Evolutionary conservation across 2,329 filamentous ascomycete genomes (phyloP).

Genomic region (Penicillium sp.): DNA sequence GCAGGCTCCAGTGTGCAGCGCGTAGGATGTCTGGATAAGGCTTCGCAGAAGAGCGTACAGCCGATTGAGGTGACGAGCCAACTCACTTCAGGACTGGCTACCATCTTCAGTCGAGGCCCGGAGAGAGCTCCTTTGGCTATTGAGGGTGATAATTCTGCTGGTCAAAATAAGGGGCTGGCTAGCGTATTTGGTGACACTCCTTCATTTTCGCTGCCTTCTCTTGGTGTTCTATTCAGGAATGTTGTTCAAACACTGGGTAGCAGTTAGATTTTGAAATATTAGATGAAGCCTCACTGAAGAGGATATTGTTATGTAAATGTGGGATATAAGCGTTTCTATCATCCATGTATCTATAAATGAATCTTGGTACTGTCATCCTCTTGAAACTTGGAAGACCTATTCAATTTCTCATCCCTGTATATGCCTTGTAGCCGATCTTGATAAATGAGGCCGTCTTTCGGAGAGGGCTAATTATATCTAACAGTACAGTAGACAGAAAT

Average conservation of each 20-base stretch:
- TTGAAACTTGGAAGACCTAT: neutral
- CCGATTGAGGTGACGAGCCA: conserved; percentile 24
- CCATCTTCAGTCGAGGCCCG: conserved; percentile 32
- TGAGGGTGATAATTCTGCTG: conserved; percentile 18
- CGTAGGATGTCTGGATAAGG: conserved; percentile 29
- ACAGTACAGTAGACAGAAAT: neutral
- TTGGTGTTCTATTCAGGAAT: conserved; percentile 39
- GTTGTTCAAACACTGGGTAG: conserved; percentile 37
- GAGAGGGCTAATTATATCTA: neutral
- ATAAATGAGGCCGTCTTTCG: neutral
- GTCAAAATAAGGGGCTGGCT: conserved; percentile 31
- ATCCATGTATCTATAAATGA: conserved; percentile 20
- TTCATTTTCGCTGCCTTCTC: conserved; percentile 40
- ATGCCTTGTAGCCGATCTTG: neutral
- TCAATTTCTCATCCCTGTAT: neutral
- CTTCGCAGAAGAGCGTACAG: conserved; percentile 24
- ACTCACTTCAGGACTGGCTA: conserved; percentile 33
- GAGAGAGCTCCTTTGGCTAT: conserved; percentile 8
- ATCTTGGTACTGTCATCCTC: neutral
- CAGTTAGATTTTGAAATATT: conserved; percentile 10
- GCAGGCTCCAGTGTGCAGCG: conserved; percentile 70
- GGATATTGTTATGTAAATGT: conserved; percentile 6
- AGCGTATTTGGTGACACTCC: conserved; percentile 40
- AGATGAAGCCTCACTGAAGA: neutral
- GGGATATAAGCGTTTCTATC: neutral